These are phyloP conservation scores for Phytophthora ramorum DNA, from an alignment of 352 stramenopile species.

Conservation along the genomic window DNA sequence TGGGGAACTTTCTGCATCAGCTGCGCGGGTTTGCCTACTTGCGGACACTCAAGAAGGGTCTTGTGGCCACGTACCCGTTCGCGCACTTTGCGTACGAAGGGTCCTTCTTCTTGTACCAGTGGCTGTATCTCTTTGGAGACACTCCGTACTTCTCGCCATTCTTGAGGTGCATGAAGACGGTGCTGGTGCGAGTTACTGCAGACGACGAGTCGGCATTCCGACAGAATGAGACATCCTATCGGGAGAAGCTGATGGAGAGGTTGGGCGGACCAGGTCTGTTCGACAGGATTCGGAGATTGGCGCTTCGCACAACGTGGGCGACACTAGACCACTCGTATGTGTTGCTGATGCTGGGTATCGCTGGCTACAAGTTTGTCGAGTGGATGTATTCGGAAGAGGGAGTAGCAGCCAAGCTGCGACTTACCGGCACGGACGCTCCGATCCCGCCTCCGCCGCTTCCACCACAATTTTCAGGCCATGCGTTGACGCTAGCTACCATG, in stretches of 20 bases:
- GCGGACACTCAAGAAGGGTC: constrained; percentile 56
- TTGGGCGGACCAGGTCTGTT: constrained; percentile 52
- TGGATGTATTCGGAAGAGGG: constrained; percentile 92
- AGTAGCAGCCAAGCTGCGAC: constrained; percentile 58
- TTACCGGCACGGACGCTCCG: constrained; percentile 61
- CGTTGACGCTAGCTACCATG: constrained; percentile 50
- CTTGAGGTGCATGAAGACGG: constrained; percentile 70
- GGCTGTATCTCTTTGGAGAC: constrained; percentile 87
- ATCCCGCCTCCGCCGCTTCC: constrained; percentile 77
- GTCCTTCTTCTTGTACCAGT: constrained; percentile 87
- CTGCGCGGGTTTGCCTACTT: constrained; percentile 60
- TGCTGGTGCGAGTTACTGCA: constrained; percentile 74
- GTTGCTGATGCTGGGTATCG: constrained; percentile 77
- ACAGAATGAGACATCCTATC: constrained; percentile 65
- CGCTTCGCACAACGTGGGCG: constrained; percentile 66
- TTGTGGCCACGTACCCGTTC: constrained; percentile 77
- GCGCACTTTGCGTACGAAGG: constrained; percentile 84
- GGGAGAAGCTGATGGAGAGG: constrained; percentile 55
- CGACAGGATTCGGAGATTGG: constrained; percentile 46
- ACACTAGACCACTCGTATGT: constrained; percentile 86
- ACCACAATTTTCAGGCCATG: constrained; percentile 68
- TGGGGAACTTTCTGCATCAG: constrained; percentile 53
- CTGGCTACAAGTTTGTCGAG: constrained; percentile 87
- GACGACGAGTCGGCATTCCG: constrained; percentile 69
- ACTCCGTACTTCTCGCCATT: constrained; percentile 87